Evolutionary conservation across 2,329 filamentous ascomycete species (phyloP).

Genomic region (Fusarium sp.): DNA sequence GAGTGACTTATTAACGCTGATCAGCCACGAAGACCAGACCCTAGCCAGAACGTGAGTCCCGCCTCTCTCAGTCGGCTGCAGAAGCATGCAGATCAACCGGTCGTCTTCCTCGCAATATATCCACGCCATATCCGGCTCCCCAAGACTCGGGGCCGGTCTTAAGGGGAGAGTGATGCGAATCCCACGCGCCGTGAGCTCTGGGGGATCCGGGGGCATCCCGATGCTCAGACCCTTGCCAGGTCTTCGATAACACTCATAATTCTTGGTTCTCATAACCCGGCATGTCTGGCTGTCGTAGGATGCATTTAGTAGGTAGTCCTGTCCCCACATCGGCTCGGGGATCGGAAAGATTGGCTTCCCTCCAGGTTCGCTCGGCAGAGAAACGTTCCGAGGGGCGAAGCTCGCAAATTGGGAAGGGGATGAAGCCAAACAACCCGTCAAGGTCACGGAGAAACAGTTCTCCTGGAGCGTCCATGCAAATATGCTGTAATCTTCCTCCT

Average conservation of each 20-base stretch:
- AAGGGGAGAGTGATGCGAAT: background rate
- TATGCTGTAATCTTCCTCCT: constrained; percentile 21
- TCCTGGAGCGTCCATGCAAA: constrained; percentile 16
- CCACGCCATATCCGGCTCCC: background rate
- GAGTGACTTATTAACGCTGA: background rate
- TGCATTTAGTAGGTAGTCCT: too few species aligned
- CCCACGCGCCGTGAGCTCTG: background rate
- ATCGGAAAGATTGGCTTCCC: too few species aligned
- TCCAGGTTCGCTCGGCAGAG: too few species aligned
- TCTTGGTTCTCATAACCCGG: background rate
- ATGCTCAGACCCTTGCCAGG: background rate
- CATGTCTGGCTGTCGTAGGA: background rate
- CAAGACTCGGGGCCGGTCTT: background rate
- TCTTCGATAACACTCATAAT: background rate
- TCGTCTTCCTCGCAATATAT: background rate
- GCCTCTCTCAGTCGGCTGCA: too few species aligned
- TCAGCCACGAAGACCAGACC: background rate
- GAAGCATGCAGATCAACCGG: background rate
- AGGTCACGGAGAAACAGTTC: accelerated
- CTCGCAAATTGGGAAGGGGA: background rate
- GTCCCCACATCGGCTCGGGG: too few species aligned
- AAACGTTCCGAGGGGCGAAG: background rate
- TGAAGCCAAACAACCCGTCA: background rate
- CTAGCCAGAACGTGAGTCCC: too few species aligned
- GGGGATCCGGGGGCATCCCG: background rate